Evolutionary conservation across 805 yeast genomes (phyloP).

Genomic region (Wickerhamomyces xylosicus): DNA sequence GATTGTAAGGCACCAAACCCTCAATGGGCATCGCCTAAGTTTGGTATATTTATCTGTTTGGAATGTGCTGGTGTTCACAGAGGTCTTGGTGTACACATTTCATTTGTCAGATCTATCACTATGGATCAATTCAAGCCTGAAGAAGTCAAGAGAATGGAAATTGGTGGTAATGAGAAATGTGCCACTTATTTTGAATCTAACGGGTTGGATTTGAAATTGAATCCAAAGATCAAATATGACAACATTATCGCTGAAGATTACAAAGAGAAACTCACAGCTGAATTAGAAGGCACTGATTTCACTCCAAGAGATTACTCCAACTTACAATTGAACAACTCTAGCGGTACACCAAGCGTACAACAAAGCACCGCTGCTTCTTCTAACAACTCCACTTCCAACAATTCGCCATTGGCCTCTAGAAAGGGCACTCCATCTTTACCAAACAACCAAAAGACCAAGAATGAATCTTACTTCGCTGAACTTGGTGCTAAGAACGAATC

Average conservation of each 20-base stretch:
- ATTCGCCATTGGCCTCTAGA: slow-evolving; percentile 28
- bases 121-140: slow-evolving; percentile 98
- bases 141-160: slow-evolving; percentile 82
- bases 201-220: slow-evolving; percentile 56
- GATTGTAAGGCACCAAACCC: slow-evolving; percentile 96
- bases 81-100: slow-evolving; percentile 93
- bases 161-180: slow-evolving; percentile 84
- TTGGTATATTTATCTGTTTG: slow-evolving; percentile 92
- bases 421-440: slow-evolving; percentile 27
- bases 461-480: slow-evolving; percentile 74
- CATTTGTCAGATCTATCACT: slow-evolving; percentile 92
- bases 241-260: slow-evolving; percentile 93
- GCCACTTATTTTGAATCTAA: slow-evolving; percentile 55
- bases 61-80: slow-evolving; percentile 98
- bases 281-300: slow-evolving; percentile 63
- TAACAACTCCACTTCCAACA: slow-evolving; percentile 4
- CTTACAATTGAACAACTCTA: slow-evolving; percentile 19
- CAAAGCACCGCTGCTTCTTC: not conserved
- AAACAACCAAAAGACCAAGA: slow-evolving; percentile 32
- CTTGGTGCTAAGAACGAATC: slow-evolving; percentile 63
- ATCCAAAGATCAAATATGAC: slow-evolving; percentile 70
- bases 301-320: slow-evolving; percentile 45
- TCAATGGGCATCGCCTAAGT: slow-evolving; percentile 98
- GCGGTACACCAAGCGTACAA: slow-evolving; percentile 1
- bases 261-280: slow-evolving; percentile 68